Base-by-base conservation (phyloP, 306 rosid genomes). In the Vigna reflexopilosa region DNA sequence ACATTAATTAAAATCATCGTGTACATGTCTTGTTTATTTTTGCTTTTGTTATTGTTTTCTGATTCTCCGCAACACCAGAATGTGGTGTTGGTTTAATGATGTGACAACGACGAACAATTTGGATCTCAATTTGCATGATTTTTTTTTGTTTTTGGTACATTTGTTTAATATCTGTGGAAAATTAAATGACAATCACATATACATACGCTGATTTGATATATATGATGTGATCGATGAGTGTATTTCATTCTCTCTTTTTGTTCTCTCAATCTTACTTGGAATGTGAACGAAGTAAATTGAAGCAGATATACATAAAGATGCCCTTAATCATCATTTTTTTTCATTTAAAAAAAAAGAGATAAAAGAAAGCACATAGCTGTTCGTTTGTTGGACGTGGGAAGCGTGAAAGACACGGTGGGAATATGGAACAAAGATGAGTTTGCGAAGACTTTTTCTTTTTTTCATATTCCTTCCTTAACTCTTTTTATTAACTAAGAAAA, bases 381-480 rank as follows among this genome's bases (percentile, higher is more conserved):
- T 62, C 17, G 15, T 40, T 42, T 36, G 72, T 75, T 68, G 81
- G 72, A 77, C 36, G 50, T 44, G n/a, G 77, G 3, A 73, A 22
- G 80, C 86, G 91, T 82, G 6, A 74, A 67, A 81, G 59, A 67
- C 73, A 87, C 81, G 81, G 69, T 76, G 51, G 67, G 87, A 75
- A 85, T 59, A 50, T 82, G 75, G 81, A 84, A 78, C 67, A 77
- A 81, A 70, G 85, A 32, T 52, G 71, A 62, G 71, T 26, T 49
- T 14, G 54, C 44, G 67, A 44, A 15, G 65, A 82, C 80, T 38
- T 61, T 34, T n/a, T 45, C 9, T 4, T 28, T 63, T 48, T 34
- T 19, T 19, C 2, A 15, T 68, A 6, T 38, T 73, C 52, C 8
- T 13, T 57, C 54, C 19, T 40, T 34, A 16, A 64, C 30, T 65